Evolutionary conservation across 73 alveolate species (phyloP), one percentile per base, ranked within the genome.

Genomic region (Effrenium voratum): DNA sequence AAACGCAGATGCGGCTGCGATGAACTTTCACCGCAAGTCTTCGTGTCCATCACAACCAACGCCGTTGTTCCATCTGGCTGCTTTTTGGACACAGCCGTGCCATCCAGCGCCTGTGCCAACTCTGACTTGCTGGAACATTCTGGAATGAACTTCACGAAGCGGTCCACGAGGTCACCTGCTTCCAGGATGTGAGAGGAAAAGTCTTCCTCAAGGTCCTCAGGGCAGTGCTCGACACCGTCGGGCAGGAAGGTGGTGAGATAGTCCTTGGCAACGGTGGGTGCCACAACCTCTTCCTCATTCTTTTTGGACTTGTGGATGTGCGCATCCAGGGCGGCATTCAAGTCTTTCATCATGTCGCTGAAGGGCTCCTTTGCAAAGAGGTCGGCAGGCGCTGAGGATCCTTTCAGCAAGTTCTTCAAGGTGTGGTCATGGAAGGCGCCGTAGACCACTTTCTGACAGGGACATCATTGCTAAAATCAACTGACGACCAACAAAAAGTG

Each of bases 351-450:
- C 83, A 36, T 72, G 34, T 72, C 83, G 30, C 32, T 28, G 83
- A 34, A 72, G 26, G 83, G 83, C 52, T 72, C 83, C 83, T 72
- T 72, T n/a, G 46, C 83, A 72, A 72, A 72, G 34, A 72, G 46
- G 83, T 72, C 83, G 3, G 83, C 50, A 34, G 83, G 83, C 52
- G 83, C 83, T 28, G 83, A 72, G 52, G 83, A 72, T 72, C 83
- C 83, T 72, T 72, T 72, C 46, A 72, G 49, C 34, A 72, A 0
- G 83, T 72, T 72, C 52, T 72, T 72, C 50, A 72, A 36, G 50
- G 83, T 28, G 50, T 72, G 83, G 49, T 72, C 83, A 49, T 72
- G 83, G 36, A 28, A 0, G 46, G 83, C 15, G 81, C 44, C 5
- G 81, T 32, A 70, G 81, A 34, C 24, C 44, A 34, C 47, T 70